These are phyloP conservation scores for Capsaspora owczarzaki DNA, from an alignment of 78 protist genomes.

Conservation along the genomic window DNA sequence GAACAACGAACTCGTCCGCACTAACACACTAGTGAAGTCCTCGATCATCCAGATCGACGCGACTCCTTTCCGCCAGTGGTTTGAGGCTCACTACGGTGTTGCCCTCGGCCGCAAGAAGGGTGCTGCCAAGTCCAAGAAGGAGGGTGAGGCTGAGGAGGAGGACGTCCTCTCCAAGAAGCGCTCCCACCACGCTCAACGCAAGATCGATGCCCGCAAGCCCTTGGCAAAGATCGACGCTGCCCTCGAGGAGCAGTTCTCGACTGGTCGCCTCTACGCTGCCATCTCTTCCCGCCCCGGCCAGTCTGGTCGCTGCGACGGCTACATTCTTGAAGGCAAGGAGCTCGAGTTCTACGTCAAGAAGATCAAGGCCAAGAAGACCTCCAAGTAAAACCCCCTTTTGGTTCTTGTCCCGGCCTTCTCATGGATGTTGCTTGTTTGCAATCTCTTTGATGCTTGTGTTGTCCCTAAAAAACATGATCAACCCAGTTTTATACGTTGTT, in stretches of 20 bases:
- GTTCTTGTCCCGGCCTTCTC: not conserved
- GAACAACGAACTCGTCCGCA: slow-evolving; percentile 97
- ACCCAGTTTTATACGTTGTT: no score
- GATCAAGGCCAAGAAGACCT: slow-evolving; percentile 36
- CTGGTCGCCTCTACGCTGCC: slow-evolving; percentile 92
- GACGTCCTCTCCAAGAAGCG: slow-evolving; percentile 23
- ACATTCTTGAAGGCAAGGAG: slow-evolving; percentile 98
- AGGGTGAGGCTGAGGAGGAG: slow-evolving; percentile 48
- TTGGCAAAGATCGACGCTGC: slow-evolving; percentile 49
- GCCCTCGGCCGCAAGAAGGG: slow-evolving; percentile 75
- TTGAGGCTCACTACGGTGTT: slow-evolving; percentile 89
- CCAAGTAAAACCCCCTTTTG: not conserved
- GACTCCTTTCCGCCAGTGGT: slow-evolving; percentile 96
- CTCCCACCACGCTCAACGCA: slow-evolving; percentile 15
- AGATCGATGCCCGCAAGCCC: slow-evolving; percentile 24
- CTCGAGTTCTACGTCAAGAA: slow-evolving; percentile 93
- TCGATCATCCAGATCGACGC: slow-evolving; percentile 90
- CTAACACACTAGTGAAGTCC: slow-evolving; percentile 97
- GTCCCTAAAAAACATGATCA: no score
- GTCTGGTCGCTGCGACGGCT: slow-evolving; percentile 96
- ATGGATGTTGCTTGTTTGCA: not conserved
- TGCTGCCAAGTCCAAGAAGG: slow-evolving; percentile 38
- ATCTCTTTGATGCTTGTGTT: not conserved
- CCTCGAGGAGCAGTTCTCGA: slow-evolving; percentile 76
- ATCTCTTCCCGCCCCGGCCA: slow-evolving; percentile 95